Base-by-base conservation (phyloP, 164 flowering plant species). In the Piper longum region DNA sequence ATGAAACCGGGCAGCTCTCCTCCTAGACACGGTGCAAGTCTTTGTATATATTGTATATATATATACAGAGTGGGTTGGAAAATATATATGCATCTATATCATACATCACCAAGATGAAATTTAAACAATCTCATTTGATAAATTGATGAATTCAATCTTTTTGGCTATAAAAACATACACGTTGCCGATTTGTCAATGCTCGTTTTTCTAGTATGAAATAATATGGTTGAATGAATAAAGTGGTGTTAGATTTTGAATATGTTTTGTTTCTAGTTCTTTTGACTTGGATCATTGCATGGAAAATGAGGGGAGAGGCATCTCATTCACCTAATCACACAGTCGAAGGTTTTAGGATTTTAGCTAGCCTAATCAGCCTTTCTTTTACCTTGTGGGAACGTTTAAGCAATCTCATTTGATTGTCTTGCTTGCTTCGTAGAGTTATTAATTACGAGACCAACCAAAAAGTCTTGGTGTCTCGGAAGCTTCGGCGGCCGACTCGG, bases 271-370 rank as follows among this genome's bases (percentile, higher is more conserved):
- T 40, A 60, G 59, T 40, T 60, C 61, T 4, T 60, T 60, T 66
- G 69, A 66, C 69, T 19, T 62, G 36, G 59, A 18, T 40, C 40
- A 56, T 45, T 44, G 3, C 14, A 43, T 17, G 54, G 13, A 5
- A 19, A 40, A 7, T 12, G 17, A 11, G 16, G 4, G 60, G 63
- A 8, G 56, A 56, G 42, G 51, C 62, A 77, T 70, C 76, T 68
- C 51, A 74, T 71, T 65, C 69, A 67, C 80, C 76, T 70, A 74
- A 54, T 61, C 17, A 56, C 0, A 56, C 6, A 18, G 5, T 14
- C 17, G 0, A 7, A 43, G 41, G 8, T 6, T 8, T n/a, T 56
- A 52, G 60, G 36, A 1, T 26, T 41, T 64, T 56, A 64, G 66
- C 51, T 64, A 7, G 56, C 36, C 19, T 6, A 48, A 48, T 13